A percentile compares a stretch with the other conserved stretches of the same genome.
Evolutionary conservation across 345 rosid genomes (phyloP).

Genomic region (Arabidopsis arenosa): DNA sequence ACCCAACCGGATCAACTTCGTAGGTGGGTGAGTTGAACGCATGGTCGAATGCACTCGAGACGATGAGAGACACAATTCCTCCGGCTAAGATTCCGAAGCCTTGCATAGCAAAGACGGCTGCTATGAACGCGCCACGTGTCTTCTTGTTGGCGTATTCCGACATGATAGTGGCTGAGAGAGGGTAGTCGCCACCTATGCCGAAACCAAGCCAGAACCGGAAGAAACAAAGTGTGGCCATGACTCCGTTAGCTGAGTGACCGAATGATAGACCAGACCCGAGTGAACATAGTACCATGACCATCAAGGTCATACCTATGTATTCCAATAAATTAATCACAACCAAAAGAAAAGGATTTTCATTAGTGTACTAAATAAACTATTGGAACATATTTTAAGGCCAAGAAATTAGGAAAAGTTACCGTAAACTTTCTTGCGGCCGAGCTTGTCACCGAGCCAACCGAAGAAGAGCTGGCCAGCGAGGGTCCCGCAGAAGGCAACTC

Average conservation of each 20-base stretch:
- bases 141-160: slow-evolving; percentile 74
- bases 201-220: slow-evolving; percentile 89
- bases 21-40: slow-evolving; percentile 43
- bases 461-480: slow-evolving; percentile 52
- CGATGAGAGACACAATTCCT: slow-evolving; percentile 61
- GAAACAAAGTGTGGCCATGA: slow-evolving; percentile 66
- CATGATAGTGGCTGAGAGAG: slow-evolving; percentile 82
- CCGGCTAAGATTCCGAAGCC: slow-evolving; percentile 70
- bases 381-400: background rate
- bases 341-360: too few species aligned
- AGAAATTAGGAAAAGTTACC: slow-evolving; percentile 30
- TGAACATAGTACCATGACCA: slow-evolving; percentile 78
- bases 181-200: slow-evolving; percentile 88
- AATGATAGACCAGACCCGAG: slow-evolving; percentile 71
- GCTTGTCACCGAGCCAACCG: slow-evolving; percentile 54
- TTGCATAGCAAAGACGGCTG: slow-evolving; percentile 84
- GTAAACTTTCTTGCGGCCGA: slow-evolving; percentile 53
- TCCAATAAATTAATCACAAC: too few species aligned
- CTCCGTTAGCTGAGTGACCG: slow-evolving; percentile 56
- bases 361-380: too few species aligned
- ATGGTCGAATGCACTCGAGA: slow-evolving; percentile 53
- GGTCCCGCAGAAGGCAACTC: slow-evolving; percentile 46
- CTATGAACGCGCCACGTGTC: slow-evolving; percentile 75
- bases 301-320: slow-evolving; percentile 60
- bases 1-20: slow-evolving; percentile 39